phyloP scores from a whole-genome alignment of 208 protist genomes.

The Wallacemonas rigidus region DNA sequence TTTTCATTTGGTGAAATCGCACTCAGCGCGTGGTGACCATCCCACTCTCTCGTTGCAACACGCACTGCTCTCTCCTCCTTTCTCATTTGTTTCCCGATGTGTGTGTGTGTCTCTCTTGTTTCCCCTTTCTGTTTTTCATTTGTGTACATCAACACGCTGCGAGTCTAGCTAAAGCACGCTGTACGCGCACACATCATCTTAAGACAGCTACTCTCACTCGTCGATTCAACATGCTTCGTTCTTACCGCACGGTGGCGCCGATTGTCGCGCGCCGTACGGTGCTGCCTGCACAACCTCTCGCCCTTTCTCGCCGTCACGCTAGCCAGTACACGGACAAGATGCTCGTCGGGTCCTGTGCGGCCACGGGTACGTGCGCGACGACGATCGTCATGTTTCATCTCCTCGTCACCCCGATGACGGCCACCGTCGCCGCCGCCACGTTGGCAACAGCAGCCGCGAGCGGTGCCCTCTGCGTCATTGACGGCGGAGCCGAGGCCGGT shows the following conservation, averaged over 20 bases:
- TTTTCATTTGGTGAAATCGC: too few relatives aligned
- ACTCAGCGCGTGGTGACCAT: too few relatives aligned
- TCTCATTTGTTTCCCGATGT: background rate
- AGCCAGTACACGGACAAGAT: constrained; percentile 80
- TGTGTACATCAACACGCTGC: too few relatives aligned
- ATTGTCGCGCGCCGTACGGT: constrained; percentile 3
- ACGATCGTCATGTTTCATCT: constrained; percentile 84
- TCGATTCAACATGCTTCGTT: constrained; percentile 3
- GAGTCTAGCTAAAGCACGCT: too few relatives aligned
- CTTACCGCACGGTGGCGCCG: constrained; percentile 1
- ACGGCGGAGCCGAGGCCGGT: constrained; percentile 67
- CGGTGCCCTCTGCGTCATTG: constrained; percentile 73
- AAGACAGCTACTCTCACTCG: background rate
- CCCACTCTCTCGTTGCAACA: too few relatives aligned
- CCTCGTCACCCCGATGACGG: constrained; percentile 73
- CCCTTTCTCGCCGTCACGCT: constrained; percentile 24
- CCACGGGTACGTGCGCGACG: constrained; percentile 62
- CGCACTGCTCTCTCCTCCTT: too few relatives aligned
- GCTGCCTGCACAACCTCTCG: constrained; percentile 27
- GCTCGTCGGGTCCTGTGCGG: constrained; percentile 61
- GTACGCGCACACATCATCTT: background rate
- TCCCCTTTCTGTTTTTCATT: background rate
- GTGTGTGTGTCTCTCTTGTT: constrained; percentile 18
- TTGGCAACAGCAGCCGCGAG: constrained; percentile 63
- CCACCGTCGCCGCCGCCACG: constrained; percentile 59